A percentile compares a stretch with the other conserved stretches of the same genome.
Conservation (phyloP, 1,284 basidiomycete species). For the Athelia psychrophila region DNA sequence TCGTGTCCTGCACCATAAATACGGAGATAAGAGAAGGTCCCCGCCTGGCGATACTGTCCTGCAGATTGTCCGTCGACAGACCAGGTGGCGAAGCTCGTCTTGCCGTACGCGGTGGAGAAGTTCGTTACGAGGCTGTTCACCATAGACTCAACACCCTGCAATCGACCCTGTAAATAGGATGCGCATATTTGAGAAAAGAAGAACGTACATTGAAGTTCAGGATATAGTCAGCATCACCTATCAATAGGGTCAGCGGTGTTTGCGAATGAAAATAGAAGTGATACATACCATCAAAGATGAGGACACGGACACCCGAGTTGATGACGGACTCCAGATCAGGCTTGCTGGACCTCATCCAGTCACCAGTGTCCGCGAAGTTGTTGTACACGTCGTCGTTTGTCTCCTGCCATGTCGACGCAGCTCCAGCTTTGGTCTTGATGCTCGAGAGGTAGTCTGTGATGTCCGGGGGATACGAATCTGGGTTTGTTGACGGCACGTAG, state of each 20-base stretch:
- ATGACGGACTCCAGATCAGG: conserved; percentile 57
- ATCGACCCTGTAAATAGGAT: conserved; percentile 15
- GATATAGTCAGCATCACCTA: conserved; percentile 46
- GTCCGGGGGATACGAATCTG: conserved; percentile 54
- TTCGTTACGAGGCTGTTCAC: conserved; percentile 41
- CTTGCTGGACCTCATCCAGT: conserved; percentile 62
- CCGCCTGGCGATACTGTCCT: conserved; percentile 58
- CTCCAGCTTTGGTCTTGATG: conserved; percentile 42
- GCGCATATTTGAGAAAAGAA: conserved; percentile 8
- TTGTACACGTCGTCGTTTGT: conserved; percentile 45
- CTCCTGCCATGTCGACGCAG: conserved; percentile 44
- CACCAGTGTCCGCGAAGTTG: conserved; percentile 57
- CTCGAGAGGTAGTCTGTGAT: conserved; percentile 41
- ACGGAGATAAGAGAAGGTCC: conserved; percentile 58
- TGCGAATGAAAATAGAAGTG: not conserved
- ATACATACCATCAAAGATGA: conserved; percentile 50
- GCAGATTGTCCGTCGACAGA: conserved; percentile 47
- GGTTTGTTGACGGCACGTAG: conserved; percentile 45
- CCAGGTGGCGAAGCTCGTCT: conserved; percentile 43
- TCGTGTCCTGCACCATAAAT: conserved; percentile 45
- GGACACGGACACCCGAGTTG: conserved; percentile 52
- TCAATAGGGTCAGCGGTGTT: conserved; percentile 8
- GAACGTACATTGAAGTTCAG: conserved; percentile 57
- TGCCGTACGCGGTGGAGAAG: conserved; percentile 33
- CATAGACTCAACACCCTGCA: conserved; percentile 18